These are phyloP conservation scores for Cordyceps cateniannulata DNA, from an alignment of 2,329 filamentous ascomycete species.

Conservation along the genomic window DNA sequence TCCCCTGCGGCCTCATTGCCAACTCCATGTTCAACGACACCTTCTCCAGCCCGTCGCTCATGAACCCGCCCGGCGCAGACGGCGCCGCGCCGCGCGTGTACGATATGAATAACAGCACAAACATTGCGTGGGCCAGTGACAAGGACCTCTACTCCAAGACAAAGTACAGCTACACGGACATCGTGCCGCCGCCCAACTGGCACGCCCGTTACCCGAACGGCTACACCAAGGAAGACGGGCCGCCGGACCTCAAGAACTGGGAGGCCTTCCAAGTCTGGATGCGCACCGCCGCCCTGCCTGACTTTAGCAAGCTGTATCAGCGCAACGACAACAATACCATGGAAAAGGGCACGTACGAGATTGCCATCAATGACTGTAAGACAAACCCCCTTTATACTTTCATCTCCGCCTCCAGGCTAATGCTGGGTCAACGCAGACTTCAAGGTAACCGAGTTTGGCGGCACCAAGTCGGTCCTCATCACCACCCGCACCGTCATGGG, in stretches of 20 bases:
- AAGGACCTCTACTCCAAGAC: conserved; percentile 69
- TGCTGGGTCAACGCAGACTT: conserved; percentile 64
- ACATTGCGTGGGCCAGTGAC: conserved; percentile 85
- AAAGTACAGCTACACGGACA: conserved; percentile 56
- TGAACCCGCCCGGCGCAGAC: conserved; percentile 41
- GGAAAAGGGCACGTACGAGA: conserved; percentile 63
- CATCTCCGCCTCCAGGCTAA: neutral
- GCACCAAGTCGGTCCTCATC: conserved; percentile 84
- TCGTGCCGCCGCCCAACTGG: conserved; percentile 88
- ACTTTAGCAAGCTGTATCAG: conserved; percentile 88
- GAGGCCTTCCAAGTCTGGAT: conserved; percentile 98
- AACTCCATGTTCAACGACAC: conserved; percentile 98
- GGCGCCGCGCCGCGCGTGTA: conserved; percentile 47
- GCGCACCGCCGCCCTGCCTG: conserved; percentile 88
- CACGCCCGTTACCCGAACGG: conserved; percentile 57
- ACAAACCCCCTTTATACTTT: conserved; percentile 17
- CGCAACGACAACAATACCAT: conserved; percentile 69
- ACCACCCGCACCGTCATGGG: conserved; percentile 90
- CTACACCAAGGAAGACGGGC: conserved; percentile 58
- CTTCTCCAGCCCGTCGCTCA: conserved; percentile 58
- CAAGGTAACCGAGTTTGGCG: conserved; percentile 68
- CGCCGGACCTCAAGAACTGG: conserved; percentile 67
- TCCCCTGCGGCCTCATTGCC: conserved; percentile 91
- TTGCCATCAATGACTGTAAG: conserved; percentile 76
- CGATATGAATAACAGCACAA: conserved; percentile 63